phyloP scores from a whole-genome alignment of 495 filamentous ascomycete genomes.

The Penicillium coprophilum region DNA sequence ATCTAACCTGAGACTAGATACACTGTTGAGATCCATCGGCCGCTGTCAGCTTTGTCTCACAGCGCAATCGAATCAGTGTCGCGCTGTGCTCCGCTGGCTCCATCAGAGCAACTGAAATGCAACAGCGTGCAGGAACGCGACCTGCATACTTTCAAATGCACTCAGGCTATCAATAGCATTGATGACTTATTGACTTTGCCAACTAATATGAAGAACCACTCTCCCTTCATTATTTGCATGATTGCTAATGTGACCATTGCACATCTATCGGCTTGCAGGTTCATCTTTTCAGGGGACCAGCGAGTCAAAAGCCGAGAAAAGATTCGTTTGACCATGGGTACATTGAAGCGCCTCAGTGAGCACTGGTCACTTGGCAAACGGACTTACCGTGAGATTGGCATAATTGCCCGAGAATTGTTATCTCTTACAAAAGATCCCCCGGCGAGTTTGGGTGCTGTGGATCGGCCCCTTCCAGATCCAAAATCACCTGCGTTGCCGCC shows the following conservation, averaged over 20 bases:
- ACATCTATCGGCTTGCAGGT: conserved; percentile 23
- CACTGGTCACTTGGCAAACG: conserved; percentile 22
- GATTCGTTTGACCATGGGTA: conserved; percentile 23
- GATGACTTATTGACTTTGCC: conserved; percentile 22
- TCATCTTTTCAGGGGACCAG: conserved; percentile 13
- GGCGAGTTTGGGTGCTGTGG: background rate
- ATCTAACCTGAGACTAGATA: conserved; percentile 9
- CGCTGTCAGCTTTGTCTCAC: conserved; percentile 17
- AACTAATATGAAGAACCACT: conserved; percentile 18
- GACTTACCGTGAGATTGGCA: conserved; percentile 22
- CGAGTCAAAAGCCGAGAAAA: conserved; percentile 17
- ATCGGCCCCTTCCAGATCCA: conserved; percentile 1
- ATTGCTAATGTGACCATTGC: conserved; percentile 26
- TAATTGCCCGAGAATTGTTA: conserved; percentile 23
- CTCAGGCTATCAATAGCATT: conserved; percentile 18
- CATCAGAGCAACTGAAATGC: conserved; percentile 13
- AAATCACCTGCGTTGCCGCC: background rate
- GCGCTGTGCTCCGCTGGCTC: conserved; percentile 15
- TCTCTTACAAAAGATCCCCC: conserved; percentile 7
- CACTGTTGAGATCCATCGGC: conserved; percentile 24
- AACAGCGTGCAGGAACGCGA: conserved; percentile 14
- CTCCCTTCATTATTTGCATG: conserved; percentile 29
- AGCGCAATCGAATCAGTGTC: conserved; percentile 20
- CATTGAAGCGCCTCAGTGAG: conserved; percentile 22
- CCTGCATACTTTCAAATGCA: conserved; percentile 22